Base-by-base conservation (phyloP, 2,329 filamentous ascomycete species). In the Diplodia corticola region DNA sequence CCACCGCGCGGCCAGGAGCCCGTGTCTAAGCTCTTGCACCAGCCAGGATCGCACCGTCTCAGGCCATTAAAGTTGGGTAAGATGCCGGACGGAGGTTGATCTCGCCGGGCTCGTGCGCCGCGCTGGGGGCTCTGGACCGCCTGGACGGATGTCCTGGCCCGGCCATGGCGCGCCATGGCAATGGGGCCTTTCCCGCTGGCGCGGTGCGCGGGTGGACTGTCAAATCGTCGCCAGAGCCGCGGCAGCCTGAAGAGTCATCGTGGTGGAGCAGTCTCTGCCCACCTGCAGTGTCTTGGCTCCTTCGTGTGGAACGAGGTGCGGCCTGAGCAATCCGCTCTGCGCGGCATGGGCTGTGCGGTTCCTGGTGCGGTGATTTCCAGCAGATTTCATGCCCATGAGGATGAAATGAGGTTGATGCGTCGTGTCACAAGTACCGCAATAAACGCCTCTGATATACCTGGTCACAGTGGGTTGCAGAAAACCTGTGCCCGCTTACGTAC, bases 351-450 rank as follows among this genome's bases (percentile, higher is more conserved):
- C 57, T 24, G 37, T 46, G 22, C 22, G 26, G 54, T 15, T 4
- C 24, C 20, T 24, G n/a, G 12, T 20, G 4, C 6, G 22, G 57
- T 49, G 26, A 49, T 13, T 35, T 24, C 28, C 30, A 10, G 20
- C 24, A 61, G 40, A 49, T 10, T 44, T 12, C 22, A n/a, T 28
- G 24, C 37, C 30, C 24, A 20, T n/a, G 37, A 57, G 20, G 15
- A 37, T 35, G 44, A 49, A 49, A 61, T 61, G 57, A 49, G 44
- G 57, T 50, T 49, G 57, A 49, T 35, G 57, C 40, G 20, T 33
- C 28, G 57, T 61, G 48, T n/a, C 26, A 61, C 57, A 49, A 10
- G 22, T 28, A 9, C 35, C 12, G 40, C 53, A 57, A 57, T 57
- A 57, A 57, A 24, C n/a, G 20, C 33, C 37, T 9, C 37, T 48